A percentile compares a stretch with the other conserved stretches of the same genome.
Conservation (phyloP, 202 grass and related monocot species). For the Elaeis oleifera region DNA sequence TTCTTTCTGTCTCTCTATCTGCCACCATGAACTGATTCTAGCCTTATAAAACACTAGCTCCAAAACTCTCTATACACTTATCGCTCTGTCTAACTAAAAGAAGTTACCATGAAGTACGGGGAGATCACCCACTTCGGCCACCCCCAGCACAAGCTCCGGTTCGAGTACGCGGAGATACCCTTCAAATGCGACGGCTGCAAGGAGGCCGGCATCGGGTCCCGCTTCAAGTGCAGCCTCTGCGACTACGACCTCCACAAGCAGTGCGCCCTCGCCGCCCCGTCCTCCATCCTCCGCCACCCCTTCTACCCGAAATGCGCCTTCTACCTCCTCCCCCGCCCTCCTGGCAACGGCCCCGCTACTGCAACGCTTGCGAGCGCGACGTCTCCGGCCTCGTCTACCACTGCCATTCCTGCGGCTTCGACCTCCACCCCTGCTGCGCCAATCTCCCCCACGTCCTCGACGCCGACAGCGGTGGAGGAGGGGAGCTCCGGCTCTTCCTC, state of each 20-base stretch:
- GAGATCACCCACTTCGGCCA: slow-evolving; percentile 85
- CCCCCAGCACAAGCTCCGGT: slow-evolving; percentile 83
- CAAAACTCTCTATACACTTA: too few species aligned
- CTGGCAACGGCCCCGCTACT: slow-evolving; percentile 35
- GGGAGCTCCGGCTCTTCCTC: slow-evolving; percentile 36
- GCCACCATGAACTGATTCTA: too few species aligned
- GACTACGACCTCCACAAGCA: slow-evolving; percentile 93
- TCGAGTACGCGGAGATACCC: slow-evolving; percentile 60
- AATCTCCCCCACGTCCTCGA: slow-evolving; percentile 66
- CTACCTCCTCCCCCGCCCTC: slow-evolving; percentile 44
- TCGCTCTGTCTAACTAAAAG: too few species aligned
- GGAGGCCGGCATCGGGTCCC: slow-evolving; percentile 74
- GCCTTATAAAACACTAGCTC: too few species aligned
- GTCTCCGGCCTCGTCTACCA: slow-evolving; percentile 70
- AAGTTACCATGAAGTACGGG: slow-evolving; percentile 59
- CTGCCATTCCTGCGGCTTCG: slow-evolving; percentile 68
- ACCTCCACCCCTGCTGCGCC: slow-evolving; percentile 86
- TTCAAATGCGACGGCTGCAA: slow-evolving; percentile 93
- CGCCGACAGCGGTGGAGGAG: slow-evolving; percentile 20
- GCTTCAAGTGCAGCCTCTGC: slow-evolving; percentile 45
- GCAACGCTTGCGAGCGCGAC: slow-evolving; percentile 70
- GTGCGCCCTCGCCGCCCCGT: slow-evolving; percentile 48
- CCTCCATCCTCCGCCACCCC: slow-evolving; percentile 55
- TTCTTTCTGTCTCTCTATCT: too few species aligned
- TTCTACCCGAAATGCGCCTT: slow-evolving; percentile 86